These are phyloP conservation scores for Ampelomyces quisqualis DNA, from an alignment of 2,329 filamentous ascomycete species.

Conservation along the genomic window DNA sequence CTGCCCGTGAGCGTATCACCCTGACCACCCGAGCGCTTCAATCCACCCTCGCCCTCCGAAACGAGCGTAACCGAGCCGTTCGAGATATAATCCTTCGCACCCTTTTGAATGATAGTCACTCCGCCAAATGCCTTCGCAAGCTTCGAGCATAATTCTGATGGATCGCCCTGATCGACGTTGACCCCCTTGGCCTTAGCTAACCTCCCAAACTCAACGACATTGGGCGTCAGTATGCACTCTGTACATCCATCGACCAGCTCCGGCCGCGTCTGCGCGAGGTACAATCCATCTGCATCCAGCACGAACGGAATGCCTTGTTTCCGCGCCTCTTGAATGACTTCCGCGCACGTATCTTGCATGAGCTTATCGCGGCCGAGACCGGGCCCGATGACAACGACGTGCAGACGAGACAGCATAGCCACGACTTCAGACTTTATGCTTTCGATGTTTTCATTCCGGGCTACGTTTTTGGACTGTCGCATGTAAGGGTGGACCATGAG, in stretches of 20 bases:
- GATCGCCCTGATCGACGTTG: constrained; percentile 56
- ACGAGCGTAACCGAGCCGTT: constrained; percentile 74
- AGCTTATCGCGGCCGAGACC: constrained; percentile 85
- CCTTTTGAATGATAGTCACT: constrained; percentile 91
- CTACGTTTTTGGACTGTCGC: constrained; percentile 68
- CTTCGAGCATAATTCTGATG: constrained; percentile 63
- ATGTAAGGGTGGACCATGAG: constrained; percentile 98
- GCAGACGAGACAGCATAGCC: constrained; percentile 79
- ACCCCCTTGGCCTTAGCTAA: constrained; percentile 75
- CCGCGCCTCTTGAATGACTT: constrained; percentile 76
- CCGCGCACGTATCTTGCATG: constrained; percentile 83
- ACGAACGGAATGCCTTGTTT: constrained; percentile 75
- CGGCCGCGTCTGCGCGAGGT: constrained; percentile 72
- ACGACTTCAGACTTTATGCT: constrained; percentile 69
- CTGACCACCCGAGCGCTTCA: constrained; percentile 90
- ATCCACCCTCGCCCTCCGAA: constrained; percentile 75
- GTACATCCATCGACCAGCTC: constrained; percentile 77
- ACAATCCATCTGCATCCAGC: constrained; percentile 86
- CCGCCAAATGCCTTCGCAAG: constrained; percentile 78
- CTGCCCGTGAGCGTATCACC: constrained; percentile 92
- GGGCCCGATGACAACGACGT: constrained; percentile 90
- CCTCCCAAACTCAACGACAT: constrained; percentile 87
- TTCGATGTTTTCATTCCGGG: constrained; percentile 58
- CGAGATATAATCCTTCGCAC: constrained; percentile 75
- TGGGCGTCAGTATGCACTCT: constrained; percentile 87